A percentile compares a stretch with the other conserved stretches of the same genome.
Conservation (phyloP, 192 early-diverging fungal species). For the Coemansia sp. region DNA sequence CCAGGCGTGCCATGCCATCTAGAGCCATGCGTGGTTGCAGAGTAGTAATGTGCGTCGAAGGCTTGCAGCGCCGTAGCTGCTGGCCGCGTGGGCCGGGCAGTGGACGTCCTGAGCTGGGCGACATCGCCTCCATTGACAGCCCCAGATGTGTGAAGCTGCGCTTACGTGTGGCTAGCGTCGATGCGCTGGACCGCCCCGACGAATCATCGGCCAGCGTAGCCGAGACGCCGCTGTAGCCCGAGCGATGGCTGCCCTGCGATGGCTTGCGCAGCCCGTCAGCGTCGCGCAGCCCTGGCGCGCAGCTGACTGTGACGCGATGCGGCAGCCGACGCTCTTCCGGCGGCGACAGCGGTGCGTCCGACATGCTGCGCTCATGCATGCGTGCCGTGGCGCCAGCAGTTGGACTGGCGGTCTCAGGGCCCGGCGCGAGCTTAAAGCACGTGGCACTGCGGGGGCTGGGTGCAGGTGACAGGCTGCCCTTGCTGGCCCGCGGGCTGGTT, state of each 20-base stretch:
- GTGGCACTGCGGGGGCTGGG: conserved; percentile 16
- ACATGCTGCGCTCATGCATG: conserved; percentile 42
- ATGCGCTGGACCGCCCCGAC: conserved; percentile 32
- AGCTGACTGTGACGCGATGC: conserved; percentile 46
- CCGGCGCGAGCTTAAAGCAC: conserved; percentile 13
- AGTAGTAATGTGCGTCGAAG: conserved; percentile 22
- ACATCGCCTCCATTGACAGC: conserved; percentile 49
- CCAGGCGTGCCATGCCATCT: conserved; percentile 20
- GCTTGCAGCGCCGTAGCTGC: conserved; percentile 46
- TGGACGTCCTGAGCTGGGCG: conserved; percentile 7
- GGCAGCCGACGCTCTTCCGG: conserved; percentile 11
- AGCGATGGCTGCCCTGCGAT: conserved; percentile 48
- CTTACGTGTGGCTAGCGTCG: conserved; percentile 48
- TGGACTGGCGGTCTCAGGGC: conserved; percentile 11
- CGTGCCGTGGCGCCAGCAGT: conserved; percentile 11
- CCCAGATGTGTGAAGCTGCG: conserved; percentile 56
- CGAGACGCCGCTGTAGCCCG: conserved; percentile 20
- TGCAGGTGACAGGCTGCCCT: conserved; percentile 12
- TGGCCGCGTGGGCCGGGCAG: conserved; percentile 11
- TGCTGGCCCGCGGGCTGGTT: conserved; percentile 28
- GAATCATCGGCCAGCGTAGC: conserved; percentile 17
- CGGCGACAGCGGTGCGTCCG: conserved; percentile 33
- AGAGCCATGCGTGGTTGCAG: conserved; percentile 28
- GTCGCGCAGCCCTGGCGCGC: conserved; percentile 10
- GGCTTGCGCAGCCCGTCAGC: conserved; percentile 32